Conservation (phyloP, 2,329 filamentous ascomycete species). For the Colletotrichum australisinense region DNA sequence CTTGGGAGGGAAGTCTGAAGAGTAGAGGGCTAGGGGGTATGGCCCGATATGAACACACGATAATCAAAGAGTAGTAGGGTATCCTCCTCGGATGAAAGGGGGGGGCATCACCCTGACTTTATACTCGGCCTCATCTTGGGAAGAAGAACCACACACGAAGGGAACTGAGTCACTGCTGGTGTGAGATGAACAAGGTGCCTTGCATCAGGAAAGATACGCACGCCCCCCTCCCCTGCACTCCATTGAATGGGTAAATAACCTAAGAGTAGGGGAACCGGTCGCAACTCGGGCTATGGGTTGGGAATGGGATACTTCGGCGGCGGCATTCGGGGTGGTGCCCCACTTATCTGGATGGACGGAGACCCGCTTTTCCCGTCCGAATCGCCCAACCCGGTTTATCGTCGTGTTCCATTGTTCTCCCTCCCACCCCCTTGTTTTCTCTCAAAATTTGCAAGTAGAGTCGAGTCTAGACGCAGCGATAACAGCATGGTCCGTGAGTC, state of each 20-base stretch:
- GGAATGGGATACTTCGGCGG: slow-evolving; percentile 15
- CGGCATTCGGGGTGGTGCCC: slow-evolving; percentile 28
- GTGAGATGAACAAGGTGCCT: neutral
- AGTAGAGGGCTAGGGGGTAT: neutral
- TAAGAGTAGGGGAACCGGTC: slow-evolving; percentile 11
- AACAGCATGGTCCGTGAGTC: slow-evolving; percentile 2
- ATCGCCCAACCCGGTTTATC: slow-evolving; percentile 12
- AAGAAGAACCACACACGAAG: neutral
- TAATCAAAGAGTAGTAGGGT: neutral
- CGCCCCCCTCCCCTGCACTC: too few relatives aligned
- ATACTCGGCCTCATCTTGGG: slow-evolving; percentile 1
- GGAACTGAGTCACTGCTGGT: neutral
- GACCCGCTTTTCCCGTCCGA: slow-evolving; percentile 29
- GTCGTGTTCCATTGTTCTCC: neutral
- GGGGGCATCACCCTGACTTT: slow-evolving; percentile 7
- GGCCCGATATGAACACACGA: neutral
- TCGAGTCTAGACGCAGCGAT: neutral
- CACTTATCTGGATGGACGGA: neutral
- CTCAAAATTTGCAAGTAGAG: neutral
- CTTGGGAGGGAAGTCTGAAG: neutral
- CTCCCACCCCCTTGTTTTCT: neutral
- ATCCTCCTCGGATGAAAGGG: neutral
- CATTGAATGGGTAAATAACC: too few relatives aligned
- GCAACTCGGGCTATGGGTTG: slow-evolving; percentile 21
- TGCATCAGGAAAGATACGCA: neutral